Evolutionary conservation across 1,139 yeast genomes (phyloP).

Genomic region (Geotrichum histeridarum): DNA sequence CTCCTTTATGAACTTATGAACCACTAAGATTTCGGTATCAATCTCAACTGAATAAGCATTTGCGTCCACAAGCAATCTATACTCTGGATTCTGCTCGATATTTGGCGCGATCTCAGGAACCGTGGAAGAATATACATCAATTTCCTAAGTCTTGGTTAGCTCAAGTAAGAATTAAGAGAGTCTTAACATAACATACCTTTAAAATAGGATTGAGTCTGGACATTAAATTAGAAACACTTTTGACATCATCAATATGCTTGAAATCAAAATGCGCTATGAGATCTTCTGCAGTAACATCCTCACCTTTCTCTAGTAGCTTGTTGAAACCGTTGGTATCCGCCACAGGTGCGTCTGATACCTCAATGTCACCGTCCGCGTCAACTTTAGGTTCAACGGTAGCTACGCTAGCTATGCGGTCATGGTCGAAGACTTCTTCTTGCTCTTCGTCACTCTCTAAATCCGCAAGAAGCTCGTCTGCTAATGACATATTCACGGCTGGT

Average conservation of each 20-base stretch:
- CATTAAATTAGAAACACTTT: conserved; percentile 28
- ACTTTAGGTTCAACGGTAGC: conserved; percentile 17
- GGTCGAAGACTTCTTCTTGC: conserved; percentile 20
- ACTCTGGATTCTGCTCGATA: conserved; percentile 43
- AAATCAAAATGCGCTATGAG: conserved; percentile 22
- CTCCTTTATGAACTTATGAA: conserved; percentile 49
- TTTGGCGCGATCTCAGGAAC: conserved; percentile 21
- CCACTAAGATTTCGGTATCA: conserved; percentile 48
- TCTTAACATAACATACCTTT: conserved; percentile 11
- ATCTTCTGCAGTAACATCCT: conserved; percentile 26
- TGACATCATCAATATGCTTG: conserved; percentile 19
- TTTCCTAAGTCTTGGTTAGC: background rate
- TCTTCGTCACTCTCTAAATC: conserved; percentile 36
- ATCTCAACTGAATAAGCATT: conserved; percentile 56
- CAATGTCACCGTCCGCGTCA: conserved; percentile 12
- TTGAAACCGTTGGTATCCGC: conserved; percentile 9
- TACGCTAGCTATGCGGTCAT: conserved; percentile 19
- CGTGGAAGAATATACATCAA: background rate
- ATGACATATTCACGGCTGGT: conserved; percentile 29
- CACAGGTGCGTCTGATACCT: conserved; percentile 5
- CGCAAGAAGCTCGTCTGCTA: conserved; percentile 40
- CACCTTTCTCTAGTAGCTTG: conserved; percentile 17
- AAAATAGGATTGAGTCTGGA: conserved; percentile 30
- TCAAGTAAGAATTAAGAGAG: background rate
- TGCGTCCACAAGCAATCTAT: conserved; percentile 49